Conservation (phyloP, 2,329 filamentous ascomycete genomes). For the Cadophora malorum region DNA sequence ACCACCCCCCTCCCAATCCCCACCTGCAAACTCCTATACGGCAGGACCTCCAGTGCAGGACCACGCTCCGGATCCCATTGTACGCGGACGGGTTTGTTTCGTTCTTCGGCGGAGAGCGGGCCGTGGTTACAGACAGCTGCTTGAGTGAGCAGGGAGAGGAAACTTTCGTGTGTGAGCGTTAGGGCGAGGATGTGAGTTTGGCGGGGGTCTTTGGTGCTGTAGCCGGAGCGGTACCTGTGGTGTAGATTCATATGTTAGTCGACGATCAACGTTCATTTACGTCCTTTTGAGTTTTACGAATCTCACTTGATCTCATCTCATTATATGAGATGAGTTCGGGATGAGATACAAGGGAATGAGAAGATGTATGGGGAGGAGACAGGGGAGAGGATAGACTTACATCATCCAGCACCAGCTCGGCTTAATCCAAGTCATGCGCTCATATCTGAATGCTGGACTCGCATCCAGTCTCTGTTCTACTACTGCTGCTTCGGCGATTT, state of each 20-base stretch:
- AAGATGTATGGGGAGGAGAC: neutral
- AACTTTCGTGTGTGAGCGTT: constrained; percentile 57
- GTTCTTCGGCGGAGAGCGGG: constrained; percentile 37
- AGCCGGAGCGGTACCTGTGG: constrained; percentile 60
- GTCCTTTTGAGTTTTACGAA: no score
- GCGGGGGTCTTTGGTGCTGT: constrained; percentile 60
- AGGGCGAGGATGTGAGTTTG: constrained; percentile 65
- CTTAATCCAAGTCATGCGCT: constrained; percentile 71
- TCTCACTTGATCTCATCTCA: no score
- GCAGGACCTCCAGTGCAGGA: constrained; percentile 52
- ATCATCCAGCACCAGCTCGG: constrained; percentile 70
- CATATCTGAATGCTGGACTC: constrained; percentile 57
- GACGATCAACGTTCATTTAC: no score
- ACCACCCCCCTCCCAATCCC: constrained; percentile 58
- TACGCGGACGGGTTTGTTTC: constrained; percentile 53
- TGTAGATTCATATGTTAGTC: neutral
- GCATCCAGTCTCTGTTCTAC: constrained; percentile 51
- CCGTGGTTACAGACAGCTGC: constrained; percentile 46
- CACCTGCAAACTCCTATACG: constrained; percentile 65
- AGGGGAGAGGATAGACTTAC: no score
- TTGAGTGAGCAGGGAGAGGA: constrained; percentile 53
- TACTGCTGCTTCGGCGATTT: constrained; percentile 61
- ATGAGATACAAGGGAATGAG: neutral
- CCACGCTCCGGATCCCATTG: constrained; percentile 70
- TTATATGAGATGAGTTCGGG: neutral